Percentiles rank a stretch among this genome's conserved stretches.
These are phyloP conservation scores for Barnettozyma populi DNA, from an alignment of 805 yeast genomes.

Conservation along the genomic window DNA sequence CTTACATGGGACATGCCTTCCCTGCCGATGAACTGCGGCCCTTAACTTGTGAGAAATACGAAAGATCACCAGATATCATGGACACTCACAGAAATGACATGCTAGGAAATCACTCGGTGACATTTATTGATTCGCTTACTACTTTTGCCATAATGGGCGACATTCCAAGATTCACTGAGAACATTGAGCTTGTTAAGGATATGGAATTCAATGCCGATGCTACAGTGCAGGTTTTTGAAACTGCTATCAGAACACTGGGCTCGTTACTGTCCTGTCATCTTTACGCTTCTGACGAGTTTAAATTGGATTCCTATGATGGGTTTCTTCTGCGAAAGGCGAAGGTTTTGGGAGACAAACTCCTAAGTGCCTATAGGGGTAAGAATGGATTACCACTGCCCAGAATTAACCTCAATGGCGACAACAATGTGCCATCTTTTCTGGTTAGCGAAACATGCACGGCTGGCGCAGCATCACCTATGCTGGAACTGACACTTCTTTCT, in stretches of 20 bases:
- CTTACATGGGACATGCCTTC: conserved; percentile 63
- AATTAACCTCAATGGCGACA: conserved; percentile 58
- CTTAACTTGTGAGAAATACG: conserved; percentile 59
- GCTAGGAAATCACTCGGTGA: conserved; percentile 75
- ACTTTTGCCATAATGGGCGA: conserved; percentile 71
- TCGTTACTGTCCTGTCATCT: conserved; percentile 77
- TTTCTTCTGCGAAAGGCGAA: conserved; percentile 64
- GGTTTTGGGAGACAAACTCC: conserved; percentile 66
- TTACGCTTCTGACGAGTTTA: conserved; percentile 40
- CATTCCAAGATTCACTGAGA: conserved; percentile 44
- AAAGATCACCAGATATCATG: conserved; percentile 50
- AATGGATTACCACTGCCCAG: conserved; percentile 75
- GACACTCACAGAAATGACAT: conserved; percentile 73
- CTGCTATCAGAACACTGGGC: conserved; percentile 77
- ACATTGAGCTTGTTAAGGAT: conserved; percentile 34
- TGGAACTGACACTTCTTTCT: conserved; percentile 76
- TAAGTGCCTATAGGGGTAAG: conserved; percentile 63
- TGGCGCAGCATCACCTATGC: conserved; percentile 78
- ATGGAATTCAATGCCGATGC: conserved; percentile 56
- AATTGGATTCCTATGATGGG: conserved; percentile 54
- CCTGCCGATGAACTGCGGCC: conserved; percentile 85
- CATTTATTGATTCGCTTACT: conserved; percentile 75
- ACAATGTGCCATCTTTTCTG: conserved; percentile 36
- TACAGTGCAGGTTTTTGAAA: conserved; percentile 83
- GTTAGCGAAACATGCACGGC: conserved; percentile 75